These are phyloP conservation scores for Cutaneotrichosporon sp. DNA, from an alignment of 1,284 basidiomycete genomes.

Conservation along the genomic window DNA sequence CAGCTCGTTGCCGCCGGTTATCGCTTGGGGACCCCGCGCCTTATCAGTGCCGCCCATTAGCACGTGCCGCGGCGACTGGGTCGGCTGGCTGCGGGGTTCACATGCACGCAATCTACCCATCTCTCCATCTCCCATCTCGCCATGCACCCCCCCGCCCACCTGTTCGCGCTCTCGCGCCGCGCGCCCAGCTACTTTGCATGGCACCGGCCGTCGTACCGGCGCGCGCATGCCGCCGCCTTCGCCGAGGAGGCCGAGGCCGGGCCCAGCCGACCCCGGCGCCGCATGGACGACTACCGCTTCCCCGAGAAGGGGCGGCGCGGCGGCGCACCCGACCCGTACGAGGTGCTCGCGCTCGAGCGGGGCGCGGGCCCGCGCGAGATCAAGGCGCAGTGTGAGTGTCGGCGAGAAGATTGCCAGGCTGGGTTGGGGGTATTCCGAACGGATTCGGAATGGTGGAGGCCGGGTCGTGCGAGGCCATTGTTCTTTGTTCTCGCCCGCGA, in stretches of 20 bases:
- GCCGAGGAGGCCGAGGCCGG: slow-evolving; percentile 6
- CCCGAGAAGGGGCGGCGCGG: slow-evolving; percentile 35
- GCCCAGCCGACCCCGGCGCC: neutral
- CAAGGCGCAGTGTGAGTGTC: slow-evolving; percentile 48
- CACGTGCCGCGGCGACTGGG: neutral
- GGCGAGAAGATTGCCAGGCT: neutral
- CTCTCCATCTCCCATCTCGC: neutral
- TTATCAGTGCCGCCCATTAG: neutral
- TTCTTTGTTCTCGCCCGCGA: neutral
- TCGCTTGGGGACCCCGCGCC: neutral
- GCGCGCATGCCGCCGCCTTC: slow-evolving; percentile 17
- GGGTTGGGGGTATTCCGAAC: neutral
- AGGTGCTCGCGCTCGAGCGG: slow-evolving; percentile 45
- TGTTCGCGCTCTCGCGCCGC: slow-evolving; percentile 9
- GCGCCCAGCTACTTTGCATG: neutral
- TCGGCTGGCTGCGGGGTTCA: neutral
- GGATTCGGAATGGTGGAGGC: slow-evolving; percentile 7
- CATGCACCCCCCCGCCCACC: slow-evolving; percentile 7
- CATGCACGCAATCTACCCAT: too few relatives aligned
- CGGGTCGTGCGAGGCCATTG: neutral
- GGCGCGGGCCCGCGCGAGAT: slow-evolving; percentile 40
- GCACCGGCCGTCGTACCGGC: slow-evolving; percentile 1
- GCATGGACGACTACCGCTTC: slow-evolving; percentile 34
- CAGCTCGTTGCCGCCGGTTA: neutral
- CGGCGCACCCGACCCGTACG: slow-evolving; percentile 47